Conservation (phyloP, 2,329 filamentous ascomycete species). For the Pseudocercospora crystallina region DNA sequence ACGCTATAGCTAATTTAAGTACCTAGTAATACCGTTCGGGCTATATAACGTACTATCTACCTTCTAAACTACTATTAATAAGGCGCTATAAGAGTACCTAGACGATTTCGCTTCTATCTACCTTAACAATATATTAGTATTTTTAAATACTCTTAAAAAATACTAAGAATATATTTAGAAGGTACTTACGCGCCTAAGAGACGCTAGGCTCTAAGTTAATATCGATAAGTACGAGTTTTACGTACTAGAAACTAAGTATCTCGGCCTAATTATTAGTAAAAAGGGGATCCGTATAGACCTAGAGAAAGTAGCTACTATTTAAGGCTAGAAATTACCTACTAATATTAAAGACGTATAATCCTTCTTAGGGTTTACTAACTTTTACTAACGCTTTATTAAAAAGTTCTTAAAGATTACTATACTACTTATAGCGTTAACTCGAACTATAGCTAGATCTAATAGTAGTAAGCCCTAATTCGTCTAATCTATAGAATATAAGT, state of each 20-base stretch:
- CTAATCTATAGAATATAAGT: no score
- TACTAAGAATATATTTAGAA: constrained; percentile 21
- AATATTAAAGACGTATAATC: constrained; percentile 20
- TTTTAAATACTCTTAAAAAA: neutral
- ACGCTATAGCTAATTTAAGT: constrained; percentile 11
- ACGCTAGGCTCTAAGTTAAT: constrained; percentile 14
- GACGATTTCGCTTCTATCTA: constrained; percentile 8
- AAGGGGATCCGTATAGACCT: constrained; percentile 18
- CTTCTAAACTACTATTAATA: constrained; percentile 12
- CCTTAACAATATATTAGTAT: constrained; percentile 6
- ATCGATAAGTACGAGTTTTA: constrained; percentile 25
- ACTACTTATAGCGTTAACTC: no score
- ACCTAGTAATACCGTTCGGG: constrained; percentile 10
- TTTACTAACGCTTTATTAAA: no score
- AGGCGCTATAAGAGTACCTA: constrained; percentile 4
- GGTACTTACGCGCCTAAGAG: constrained; percentile 17
- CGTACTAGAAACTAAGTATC: constrained; percentile 19
- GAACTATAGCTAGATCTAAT: no score
- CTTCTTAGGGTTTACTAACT: constrained; percentile 24
- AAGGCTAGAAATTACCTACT: constrained; percentile 13
- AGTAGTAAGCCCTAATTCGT: no score
- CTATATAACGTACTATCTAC: no score
- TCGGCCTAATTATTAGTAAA: constrained; percentile 21
- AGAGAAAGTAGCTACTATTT: constrained; percentile 15
- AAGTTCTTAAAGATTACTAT: no score